Evolutionary conservation across 2,329 filamentous ascomycete species (phyloP).

Genomic region (Cytospora leucostoma): DNA sequence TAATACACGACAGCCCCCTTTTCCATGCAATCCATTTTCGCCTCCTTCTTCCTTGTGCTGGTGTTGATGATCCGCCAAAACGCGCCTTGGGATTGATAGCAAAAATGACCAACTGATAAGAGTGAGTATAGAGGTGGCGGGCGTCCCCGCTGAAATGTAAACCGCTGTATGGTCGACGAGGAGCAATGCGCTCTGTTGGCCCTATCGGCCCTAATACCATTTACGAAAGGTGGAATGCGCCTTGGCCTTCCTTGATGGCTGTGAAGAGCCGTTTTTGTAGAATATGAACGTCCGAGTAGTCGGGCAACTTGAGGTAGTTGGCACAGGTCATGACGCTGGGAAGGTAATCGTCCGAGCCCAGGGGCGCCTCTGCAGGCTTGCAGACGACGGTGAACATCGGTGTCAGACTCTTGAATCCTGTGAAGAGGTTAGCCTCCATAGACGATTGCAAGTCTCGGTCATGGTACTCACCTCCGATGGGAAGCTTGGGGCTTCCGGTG

Average conservation of each 20-base stretch:
- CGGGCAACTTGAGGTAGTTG: constrained; percentile 96
- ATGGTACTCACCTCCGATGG: constrained; percentile 80
- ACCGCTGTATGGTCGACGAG: background rate
- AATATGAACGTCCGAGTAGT: constrained; percentile 79
- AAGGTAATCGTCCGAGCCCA: constrained; percentile 94
- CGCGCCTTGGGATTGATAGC: constrained; percentile 12
- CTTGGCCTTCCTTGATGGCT: constrained; percentile 93
- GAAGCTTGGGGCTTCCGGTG: constrained; percentile 95
- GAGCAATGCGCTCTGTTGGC: background rate
- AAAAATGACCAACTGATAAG: constrained; percentile 18
- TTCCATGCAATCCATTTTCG: constrained; percentile 24
- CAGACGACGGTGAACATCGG: constrained; percentile 99
- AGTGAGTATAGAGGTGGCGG: constrained; percentile 5
- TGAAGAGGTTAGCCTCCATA: constrained; percentile 33
- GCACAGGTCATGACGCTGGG: constrained; percentile 99
- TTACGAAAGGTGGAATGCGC: constrained; percentile 93
- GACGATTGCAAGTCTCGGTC: background rate
- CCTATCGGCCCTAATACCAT: background rate
- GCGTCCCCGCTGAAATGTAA: constrained; percentile 5
- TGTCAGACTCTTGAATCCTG: constrained; percentile 94
- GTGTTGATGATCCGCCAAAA: constrained; percentile 23
- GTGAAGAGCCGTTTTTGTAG: constrained; percentile 78
- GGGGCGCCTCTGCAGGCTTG: constrained; percentile 95
- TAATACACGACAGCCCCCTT: constrained; percentile 18
- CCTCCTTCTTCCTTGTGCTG: constrained; percentile 1